Conservation (phyloP, 257 asterid species). For the Solanum tarapatanum region DNA sequence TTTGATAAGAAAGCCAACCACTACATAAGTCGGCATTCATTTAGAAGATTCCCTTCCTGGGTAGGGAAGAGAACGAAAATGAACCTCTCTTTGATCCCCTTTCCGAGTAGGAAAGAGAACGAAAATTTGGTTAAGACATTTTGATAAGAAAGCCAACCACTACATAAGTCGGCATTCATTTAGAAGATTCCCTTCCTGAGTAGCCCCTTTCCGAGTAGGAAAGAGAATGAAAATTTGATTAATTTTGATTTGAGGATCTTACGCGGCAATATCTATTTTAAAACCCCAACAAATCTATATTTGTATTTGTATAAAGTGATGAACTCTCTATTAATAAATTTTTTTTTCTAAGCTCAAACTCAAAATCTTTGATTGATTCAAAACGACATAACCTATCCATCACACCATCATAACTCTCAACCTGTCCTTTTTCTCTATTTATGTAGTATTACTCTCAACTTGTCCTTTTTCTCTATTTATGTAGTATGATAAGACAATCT, state of each 20-base stretch:
- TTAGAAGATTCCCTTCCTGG: neutral
- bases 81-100: neutral
- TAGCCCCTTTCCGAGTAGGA: neutral
- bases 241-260: no score
- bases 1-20: neutral
- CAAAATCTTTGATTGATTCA: rapidly evolving
- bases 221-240: no score
- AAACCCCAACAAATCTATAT: neutral
- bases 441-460: neutral
- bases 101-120: no score
- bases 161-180: no score
- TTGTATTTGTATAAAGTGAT: neutral
- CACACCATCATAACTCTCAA: neutral
- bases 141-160: neutral
- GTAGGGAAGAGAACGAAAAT: neutral
- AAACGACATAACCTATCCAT: neutral
- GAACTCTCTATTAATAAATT: neutral
- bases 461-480: neutral
- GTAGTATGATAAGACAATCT: neutral
- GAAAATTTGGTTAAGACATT: no score
- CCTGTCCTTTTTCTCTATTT: neutral
- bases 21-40: neutral
- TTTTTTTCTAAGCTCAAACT: neutral
- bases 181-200: neutral
- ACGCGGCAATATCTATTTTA: neutral